Evolutionary conservation across 2,329 filamentous ascomycete genomes (phyloP), one percentile per base, ranked within the genome.

Genomic region (Aureobasidium melanogenum): DNA sequence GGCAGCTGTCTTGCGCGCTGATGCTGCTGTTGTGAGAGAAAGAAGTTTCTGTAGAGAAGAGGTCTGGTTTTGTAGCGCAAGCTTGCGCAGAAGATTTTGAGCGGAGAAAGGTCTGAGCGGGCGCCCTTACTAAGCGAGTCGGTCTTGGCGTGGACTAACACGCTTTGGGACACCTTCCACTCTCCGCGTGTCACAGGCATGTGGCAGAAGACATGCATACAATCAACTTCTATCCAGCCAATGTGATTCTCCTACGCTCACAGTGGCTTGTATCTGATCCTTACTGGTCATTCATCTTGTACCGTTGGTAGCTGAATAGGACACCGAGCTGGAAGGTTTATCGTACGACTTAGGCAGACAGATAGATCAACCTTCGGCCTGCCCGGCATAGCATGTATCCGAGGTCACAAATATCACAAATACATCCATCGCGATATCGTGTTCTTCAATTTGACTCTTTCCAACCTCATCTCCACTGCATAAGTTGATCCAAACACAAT

Each of bases 1-100:
- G 19, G 28, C 10, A 17, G 28, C 22, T 46, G 34, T 59, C 41
- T 48, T 34, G 34, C 34, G 56, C 56, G 28, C n/a, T 39, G 30
- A 9, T 59, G 56, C 43, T 50, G 43, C 56, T 59, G 54, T 41
- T 46, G 28, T 58, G 43, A 32, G 44, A 39, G 26, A n/a, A 39
- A 17, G 44, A 46, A 47, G 30, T 36, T 41, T 48, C 10, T 50
- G 55, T 30, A 50, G 24, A 39, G n/a, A 41, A 50, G 44, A 48
- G 43, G 43, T 48, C 56, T 50, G 56, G 44, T 48, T 59, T 59
- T 59, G 56, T 50, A 59, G 56, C 24, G 56, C 38, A 59, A 59
- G 56, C 56, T 59, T 59, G 44, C 56, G 56, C 56, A 19, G 44
- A 39, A 50, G 34, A 59, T 39, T 59, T 41, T 48, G 54, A 44